Base-by-base conservation (phyloP, 768 basidiomycete species). In the Rickenella mellea region DNA sequence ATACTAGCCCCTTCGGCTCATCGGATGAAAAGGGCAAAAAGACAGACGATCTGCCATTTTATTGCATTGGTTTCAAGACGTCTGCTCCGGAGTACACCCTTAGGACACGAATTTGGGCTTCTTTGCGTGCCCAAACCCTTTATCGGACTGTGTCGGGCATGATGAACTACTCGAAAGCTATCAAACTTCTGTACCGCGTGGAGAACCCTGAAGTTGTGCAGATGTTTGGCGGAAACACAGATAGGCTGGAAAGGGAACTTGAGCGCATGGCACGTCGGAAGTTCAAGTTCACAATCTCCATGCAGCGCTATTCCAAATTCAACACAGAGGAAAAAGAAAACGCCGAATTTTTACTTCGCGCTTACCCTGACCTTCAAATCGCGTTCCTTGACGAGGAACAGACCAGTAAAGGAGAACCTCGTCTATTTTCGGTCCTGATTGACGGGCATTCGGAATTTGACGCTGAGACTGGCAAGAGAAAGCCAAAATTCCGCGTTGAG, bases 161-260 rank as follows among this genome's bases (percentile, higher is more conserved):
- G 90, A 98, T 99, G 96, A 98, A 99, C 68, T 99, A 99, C 66
- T 86, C 91, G 55, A 99, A 99, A 67, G 96, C 96, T 20, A 94
- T 99, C 80, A 99, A 99, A 63, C 75, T 99, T 27, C 76, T 98
- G 15, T 98, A 98, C 62, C 88, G 96, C 27, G 94, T 99, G 48
- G 96, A 98, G 66, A 98, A 97, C 63, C 96, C 96, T 6, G 90
- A 91, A 60, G 85, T 97, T 43, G 96, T 99, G 2, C 91, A 97
- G 58, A 77, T 78, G 47, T 94, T 97, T 63, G 91, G 88, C 29
- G 93, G 94, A 4, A 97, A 94, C 67, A 96, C 96, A 7, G 94
- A 98, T 58, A 78, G 83, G 44, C 75, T 99, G 30, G 96, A 98
- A 64, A 80, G 89, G 31, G 94, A 99, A 64, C 69, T 99, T 41